Evolutionary conservation across 495 filamentous ascomycete species (phyloP), one percentile per base, ranked within the genome.

Genomic region (Xylaria cubensis): DNA sequence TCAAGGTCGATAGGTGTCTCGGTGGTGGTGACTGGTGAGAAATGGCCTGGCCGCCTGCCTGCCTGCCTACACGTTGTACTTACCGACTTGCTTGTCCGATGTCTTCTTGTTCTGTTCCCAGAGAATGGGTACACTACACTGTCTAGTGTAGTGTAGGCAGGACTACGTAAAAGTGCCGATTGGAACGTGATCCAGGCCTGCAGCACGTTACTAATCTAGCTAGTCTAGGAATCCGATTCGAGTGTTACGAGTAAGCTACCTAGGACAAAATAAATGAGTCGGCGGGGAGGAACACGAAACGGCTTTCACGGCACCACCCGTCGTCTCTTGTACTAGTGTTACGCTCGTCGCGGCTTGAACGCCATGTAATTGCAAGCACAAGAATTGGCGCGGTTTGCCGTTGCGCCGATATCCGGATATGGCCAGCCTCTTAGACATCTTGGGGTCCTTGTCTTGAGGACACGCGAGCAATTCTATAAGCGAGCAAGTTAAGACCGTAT

Each of bases 271-370:
- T 26, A 21, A 1, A 51, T 32, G 29, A 29, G 29, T 26, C 13
- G 68, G 55, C 29, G 67, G 42, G 32, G 55, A 46, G 55, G 51
- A 29, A 26, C 39, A 69, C 17, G 67, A 70, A 51, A 63, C 68
- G 58, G 34, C 59, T 59, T 56, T 36, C 26, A 71, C 69, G 69
- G 69, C 69, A 71, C 15, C 50, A 59, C 61, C 62, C 69, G 69
- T 51, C n/a, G 44, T 36, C 32, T 46, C 32, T 51, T 32, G 6
- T 44, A n/a, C 24, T 62, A 21, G 53, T 62, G 29, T 24, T 24
- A 34, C 29, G 12, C 5, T 34, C 46, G 26, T 53, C 19, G 24
- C n/a, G 61, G 59, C 59, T 63, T 34, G 29, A 66, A 67, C 9
- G 29, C 39, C 50, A 67, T 67, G 65, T 51, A 44, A 42, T 44